Conservation (phyloP, 106 monocot species). For the Vanilla planifolia region DNA sequence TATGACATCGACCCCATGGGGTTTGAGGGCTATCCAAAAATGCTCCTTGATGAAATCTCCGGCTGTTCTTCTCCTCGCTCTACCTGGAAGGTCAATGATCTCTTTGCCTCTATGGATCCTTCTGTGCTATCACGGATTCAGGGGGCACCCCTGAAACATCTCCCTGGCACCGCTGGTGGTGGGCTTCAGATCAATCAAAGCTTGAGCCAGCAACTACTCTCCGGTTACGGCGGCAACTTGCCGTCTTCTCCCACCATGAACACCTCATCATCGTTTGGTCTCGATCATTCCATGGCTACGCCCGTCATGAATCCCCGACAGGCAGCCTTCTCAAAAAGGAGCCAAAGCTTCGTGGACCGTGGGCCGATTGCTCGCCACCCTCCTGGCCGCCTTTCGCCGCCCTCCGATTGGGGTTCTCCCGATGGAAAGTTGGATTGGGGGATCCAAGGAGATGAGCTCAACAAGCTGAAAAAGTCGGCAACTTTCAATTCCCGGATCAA, state of each 20-base stretch:
- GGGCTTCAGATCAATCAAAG: constrained; percentile 16
- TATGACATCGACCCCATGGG: constrained; percentile 48
- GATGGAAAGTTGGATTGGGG: constrained; percentile 57
- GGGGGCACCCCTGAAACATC: constrained; percentile 18
- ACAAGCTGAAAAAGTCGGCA: constrained; percentile 46
- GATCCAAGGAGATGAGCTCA: constrained; percentile 54
- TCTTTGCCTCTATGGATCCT: background rate
- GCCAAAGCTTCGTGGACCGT: constrained; percentile 61
- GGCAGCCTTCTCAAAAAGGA: constrained; percentile 45
- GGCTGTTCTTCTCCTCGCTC: constrained; percentile 25
- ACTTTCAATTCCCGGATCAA: constrained; percentile 37
- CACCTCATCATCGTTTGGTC: constrained; percentile 15
- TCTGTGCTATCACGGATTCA: constrained; percentile 23
- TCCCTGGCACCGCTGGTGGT: constrained; percentile 8
- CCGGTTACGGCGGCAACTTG: constrained; percentile 11
- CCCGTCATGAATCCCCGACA: constrained; percentile 44
- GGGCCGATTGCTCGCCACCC: constrained; percentile 17
- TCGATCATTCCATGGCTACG: constrained; percentile 40
- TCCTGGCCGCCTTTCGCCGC: background rate
- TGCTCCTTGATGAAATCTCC: constrained; percentile 52
- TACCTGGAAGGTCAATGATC: constrained; percentile 22
- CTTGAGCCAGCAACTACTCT: constrained; percentile 31
- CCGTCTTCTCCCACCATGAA: constrained; percentile 14
- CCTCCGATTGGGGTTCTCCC: constrained; percentile 32
- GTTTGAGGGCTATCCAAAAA: constrained; percentile 43